Evolutionary conservation across 2,329 filamentous ascomycete genomes (phyloP), one percentile per base, ranked within the genome.

Genomic region (Emmonsiellopsis sp.): DNA sequence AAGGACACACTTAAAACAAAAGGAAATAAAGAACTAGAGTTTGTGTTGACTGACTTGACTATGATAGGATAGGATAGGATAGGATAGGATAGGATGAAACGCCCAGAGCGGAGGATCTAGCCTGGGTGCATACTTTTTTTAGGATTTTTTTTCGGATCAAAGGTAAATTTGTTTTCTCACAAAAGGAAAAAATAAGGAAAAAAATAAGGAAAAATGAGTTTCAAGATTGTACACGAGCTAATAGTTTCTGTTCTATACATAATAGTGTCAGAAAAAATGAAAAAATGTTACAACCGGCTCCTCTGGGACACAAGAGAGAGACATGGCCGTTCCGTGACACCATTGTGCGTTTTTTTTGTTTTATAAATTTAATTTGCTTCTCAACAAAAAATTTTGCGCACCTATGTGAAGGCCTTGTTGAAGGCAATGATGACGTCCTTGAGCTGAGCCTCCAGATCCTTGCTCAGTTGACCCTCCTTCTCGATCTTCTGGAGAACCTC

Each of bases 391-490:
- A 13, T n/a, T 27, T 21, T 42, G 44, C 45, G 21, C 45, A 45
- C 40, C 50, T 56, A 59, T 59, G 59, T 64, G 83, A 96, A 97
- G 83, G 84, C 88, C 88, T 95, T 94, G 81, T 88, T 94, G 84
- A 96, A 97, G 74, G 69, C 80, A 65, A 66, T 60, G 67, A 89
- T 82, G 68, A 87, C 77, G 56, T 93, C 86, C 81, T 84, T 88
- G 58, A 76, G 66, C 59, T 72, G 64, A 47, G 62, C 64, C 67
- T 76, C 93, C 49, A 90, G 79, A 40, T 95, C 92, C 84, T 96
- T 96, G 86, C 87, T 93, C 73, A 98, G 76, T 60, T 88, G 82
- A 74, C 92, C 92, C 83, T 97, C 90, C 83, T 92, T 93, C 69
- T 95, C 90, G 64, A 98, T 96, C 66, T 83, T 86, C 67, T 84